Base-by-base conservation (phyloP, 257 asterid species). In the Solanum sparsipilum region DNA sequence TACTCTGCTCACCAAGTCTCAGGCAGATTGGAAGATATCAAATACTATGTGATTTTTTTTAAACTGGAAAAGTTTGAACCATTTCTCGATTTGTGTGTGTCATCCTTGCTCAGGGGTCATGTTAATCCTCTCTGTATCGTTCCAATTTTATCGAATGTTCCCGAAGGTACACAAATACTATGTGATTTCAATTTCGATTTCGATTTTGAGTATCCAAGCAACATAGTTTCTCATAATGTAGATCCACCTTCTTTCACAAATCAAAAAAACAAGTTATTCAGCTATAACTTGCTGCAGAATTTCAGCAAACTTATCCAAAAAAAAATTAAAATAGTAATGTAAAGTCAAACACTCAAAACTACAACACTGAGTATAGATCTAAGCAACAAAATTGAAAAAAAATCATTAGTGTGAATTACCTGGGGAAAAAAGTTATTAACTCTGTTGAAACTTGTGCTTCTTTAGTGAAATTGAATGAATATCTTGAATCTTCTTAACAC, bases 211-310 rank as follows among this genome's bases (percentile, higher is more conserved):
- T 2, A 39, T 73, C 27, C 46, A 73, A 73, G 46, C 5, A 73
- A 73, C 10, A 73, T 2, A 20, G 18, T 13, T 39, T 44, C 36
- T 78, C 65, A 78, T 78, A 41, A 78, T 78, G 84, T 78, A 78
- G 84, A 78, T 78, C 84, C 83, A 11, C 12, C 83, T 48, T 36
- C 58, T 38, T 75, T n/a, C 12, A 38, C 34, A 75, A 75, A 39
- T 76, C 1, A 38, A 76, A 32, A 75, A 38, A 38, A n/a, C 6
- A 41, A 25, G 63, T 41, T 78, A 25, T 15, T 78, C 36, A 41
- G 4, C n/a, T 13, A 25, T 13, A 39, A n/a, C 6, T 25, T 39
- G 1, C 34, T n/a, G 34, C 60, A 39, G 16, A 39, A 39, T 34
- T 39, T 76, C 35, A 38, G 23, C 56, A 75, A 75, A 29, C 21